phyloP scores from a whole-genome alignment of 2,329 filamentous ascomycete genomes.

The Aspergillus sergii region DNA sequence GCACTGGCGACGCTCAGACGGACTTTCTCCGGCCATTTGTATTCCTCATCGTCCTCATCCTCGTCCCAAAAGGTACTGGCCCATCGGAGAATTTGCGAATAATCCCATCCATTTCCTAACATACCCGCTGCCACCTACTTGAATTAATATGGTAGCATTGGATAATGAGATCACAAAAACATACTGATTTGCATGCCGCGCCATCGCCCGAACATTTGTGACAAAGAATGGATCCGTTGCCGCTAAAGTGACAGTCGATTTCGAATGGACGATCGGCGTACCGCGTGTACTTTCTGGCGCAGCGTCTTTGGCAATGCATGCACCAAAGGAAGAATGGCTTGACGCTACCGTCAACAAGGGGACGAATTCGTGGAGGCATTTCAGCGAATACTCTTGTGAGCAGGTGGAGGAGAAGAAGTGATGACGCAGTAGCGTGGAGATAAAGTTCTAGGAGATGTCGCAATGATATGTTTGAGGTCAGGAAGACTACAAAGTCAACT shows the following conservation, averaged over 20 bases:
- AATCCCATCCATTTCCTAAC: background rate
- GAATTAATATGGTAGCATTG: background rate
- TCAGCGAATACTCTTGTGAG: background rate
- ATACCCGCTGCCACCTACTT: background rate
- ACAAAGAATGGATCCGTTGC: background rate
- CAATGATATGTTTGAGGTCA: too few species aligned
- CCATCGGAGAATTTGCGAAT: background rate
- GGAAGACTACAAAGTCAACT: too few species aligned
- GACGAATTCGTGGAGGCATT: background rate
- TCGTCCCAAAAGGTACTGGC: background rate
- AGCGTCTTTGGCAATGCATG: background rate
- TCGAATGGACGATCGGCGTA: background rate
- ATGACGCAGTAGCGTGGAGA: too few species aligned
- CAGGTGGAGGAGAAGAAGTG: too few species aligned
- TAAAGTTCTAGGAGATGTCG: too few species aligned
- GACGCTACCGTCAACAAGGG: background rate
- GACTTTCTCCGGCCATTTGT: background rate
- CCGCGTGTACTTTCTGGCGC: background rate
- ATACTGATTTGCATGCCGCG: background rate
- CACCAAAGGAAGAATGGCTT: background rate
- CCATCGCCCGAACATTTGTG: background rate
- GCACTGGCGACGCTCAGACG: background rate
- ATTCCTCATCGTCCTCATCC: background rate
- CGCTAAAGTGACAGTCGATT: background rate
- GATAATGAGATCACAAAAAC: background rate